Conservation (phyloP, 202 grass and related monocot species). For the Digitaria exilis region DNA sequence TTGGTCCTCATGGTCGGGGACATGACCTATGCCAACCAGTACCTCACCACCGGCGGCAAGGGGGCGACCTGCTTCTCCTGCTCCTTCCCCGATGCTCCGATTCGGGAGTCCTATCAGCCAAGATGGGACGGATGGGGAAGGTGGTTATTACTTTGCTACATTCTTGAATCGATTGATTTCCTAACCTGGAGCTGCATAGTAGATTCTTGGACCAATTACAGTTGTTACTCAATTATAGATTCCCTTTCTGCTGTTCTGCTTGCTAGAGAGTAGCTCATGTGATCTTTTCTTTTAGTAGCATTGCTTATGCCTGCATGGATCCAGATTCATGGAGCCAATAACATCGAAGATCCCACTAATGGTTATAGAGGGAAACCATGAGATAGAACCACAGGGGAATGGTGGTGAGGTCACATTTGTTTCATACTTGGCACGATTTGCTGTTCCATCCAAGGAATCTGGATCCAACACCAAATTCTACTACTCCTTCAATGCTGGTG, state of each 20-base stretch:
- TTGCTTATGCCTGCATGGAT: neutral
- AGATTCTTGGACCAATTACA: neutral
- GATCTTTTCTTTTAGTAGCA: neutral
- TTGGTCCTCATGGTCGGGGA: constrained; percentile 81
- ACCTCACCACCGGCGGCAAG: constrained; percentile 73
- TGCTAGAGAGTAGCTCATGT: neutral
- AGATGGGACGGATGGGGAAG: constrained; percentile 96
- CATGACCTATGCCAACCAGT: constrained; percentile 83
- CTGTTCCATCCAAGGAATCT: constrained; percentile 74
- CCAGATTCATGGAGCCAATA: constrained; percentile 84
- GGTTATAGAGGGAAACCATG: constrained; percentile 94
- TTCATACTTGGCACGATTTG: constrained; percentile 78
- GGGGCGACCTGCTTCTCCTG: constrained; percentile 84
- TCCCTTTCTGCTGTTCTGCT: neutral
- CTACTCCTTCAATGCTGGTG: constrained; percentile 89
- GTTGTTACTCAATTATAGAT: neutral
- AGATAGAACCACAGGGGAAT: constrained; percentile 86
- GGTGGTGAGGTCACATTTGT: constrained; percentile 59
- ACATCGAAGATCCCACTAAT: constrained; percentile 77
- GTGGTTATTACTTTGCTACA: constrained; percentile 39
- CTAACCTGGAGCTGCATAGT: neutral
- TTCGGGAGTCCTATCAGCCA: constrained; percentile 84
- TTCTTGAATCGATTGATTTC: neutral
- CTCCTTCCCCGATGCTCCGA: constrained; percentile 73
- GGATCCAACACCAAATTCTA: constrained; percentile 76